Evolutionary conservation across 2,329 filamentous ascomycete genomes (phyloP).

Genomic region (Exophiala calicioides): DNA sequence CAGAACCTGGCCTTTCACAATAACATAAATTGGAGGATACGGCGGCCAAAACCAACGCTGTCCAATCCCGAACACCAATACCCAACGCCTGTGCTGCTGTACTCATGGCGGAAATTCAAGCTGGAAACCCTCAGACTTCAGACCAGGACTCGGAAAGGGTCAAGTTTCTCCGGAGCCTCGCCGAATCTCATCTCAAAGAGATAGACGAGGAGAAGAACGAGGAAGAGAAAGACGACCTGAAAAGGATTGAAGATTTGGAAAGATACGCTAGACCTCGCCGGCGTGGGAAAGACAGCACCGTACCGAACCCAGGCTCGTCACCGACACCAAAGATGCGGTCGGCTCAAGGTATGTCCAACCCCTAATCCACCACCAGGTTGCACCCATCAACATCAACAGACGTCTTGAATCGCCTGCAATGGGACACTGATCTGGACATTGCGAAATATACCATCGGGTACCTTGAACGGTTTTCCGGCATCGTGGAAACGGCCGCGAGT

Average conservation of each 20-base stretch:
- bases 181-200: constrained; percentile 21
- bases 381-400: constrained; percentile 33
- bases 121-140: neutral
- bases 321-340: constrained; percentile 22
- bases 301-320: neutral
- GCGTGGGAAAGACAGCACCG: constrained; percentile 2
- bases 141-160: constrained; percentile 3
- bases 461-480: constrained; percentile 54
- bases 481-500: constrained; percentile 49
- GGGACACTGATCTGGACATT: constrained; percentile 50
- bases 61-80: too few species aligned
- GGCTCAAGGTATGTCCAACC: constrained; percentile 21
- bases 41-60: too few species aligned
- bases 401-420: constrained; percentile 52
- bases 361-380: neutral
- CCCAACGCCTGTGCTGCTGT: too few species aligned
- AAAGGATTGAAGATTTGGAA: constrained; percentile 17
- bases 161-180: constrained; percentile 16
- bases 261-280: constrained; percentile 20
- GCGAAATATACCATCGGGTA: constrained; percentile 55
- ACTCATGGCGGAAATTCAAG: constrained; percentile 7
- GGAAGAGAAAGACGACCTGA: constrained; percentile 14
- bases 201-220: constrained; percentile 20
- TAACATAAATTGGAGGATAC: too few species aligned
- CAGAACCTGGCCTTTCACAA: too few species aligned